Evolutionary conservation across 306 rosid genomes (phyloP), one percentile per base, ranked within the genome.

Genomic region (Cucurbita argyrosperma): DNA sequence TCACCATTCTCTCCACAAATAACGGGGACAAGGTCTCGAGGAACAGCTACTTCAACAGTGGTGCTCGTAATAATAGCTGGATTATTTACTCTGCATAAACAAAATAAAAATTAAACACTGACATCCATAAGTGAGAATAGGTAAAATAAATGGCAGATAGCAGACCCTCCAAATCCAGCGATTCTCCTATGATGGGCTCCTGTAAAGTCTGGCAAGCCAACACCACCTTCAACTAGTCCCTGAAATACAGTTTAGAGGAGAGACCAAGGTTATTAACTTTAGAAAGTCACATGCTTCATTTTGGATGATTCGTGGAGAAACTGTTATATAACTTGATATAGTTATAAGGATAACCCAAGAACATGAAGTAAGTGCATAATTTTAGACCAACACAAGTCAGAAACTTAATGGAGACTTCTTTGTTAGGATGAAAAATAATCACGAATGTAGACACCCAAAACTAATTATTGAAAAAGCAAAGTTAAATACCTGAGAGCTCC

Each of bases 1-100:
- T 89, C 97, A 77, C 96, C 99, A 82, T 95, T 90, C 81, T 91
- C 99, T 42, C 97, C 99, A 75, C 82, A 85, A 75, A 95, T 88
- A 64, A 64, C 81, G 16, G 97, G 91, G 79, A 95, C 97, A 77
- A 89, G 23, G 39, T 82, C 75, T 61, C 86, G 87, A 78, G 99
- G 99, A 79, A 95, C 97, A 45, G 87, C 88, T 53, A 91, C 99
- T 87, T 95, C 96, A 82, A 95, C 87, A 61, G 95, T 91, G 74
- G 97, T 89, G 79, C 84, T 90, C 30, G 97, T 85, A 78, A 95
- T 87, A 56, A 89, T 78, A 43, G 99, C 89, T 72, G 81, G 80
- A 37, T 83, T 96, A 86, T 83, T 81, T 74, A 83, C 91, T 80
- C 99, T 91, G 77, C 81, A 80, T 15, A 65, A 76, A 66, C 47